Conservation (phyloP, 345 rosid genomes). For the Noccaea caerulescens region DNA sequence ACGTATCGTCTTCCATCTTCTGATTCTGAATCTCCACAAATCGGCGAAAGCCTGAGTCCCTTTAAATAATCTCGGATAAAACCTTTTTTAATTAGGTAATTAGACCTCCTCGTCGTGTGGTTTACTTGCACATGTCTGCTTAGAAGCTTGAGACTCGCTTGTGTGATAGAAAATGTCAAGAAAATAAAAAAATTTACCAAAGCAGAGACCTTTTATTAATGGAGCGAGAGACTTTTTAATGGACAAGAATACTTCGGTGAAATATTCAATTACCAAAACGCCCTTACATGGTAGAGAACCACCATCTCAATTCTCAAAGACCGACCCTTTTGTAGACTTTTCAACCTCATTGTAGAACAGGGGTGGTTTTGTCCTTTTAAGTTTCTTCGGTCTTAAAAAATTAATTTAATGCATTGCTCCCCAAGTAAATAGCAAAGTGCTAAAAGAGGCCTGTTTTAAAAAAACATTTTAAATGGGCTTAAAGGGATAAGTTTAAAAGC, state of each 20-base stretch:
- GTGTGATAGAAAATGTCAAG: slow-evolving; percentile 20
- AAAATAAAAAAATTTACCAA: neutral
- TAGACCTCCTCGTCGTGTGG: slow-evolving; percentile 25
- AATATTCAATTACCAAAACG: neutral
- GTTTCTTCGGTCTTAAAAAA: neutral
- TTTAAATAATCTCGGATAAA: neutral
- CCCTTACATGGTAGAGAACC: neutral
- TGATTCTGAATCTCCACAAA: slow-evolving; percentile 25
- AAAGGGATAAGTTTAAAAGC: neutral
- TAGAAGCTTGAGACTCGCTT: slow-evolving; percentile 1
- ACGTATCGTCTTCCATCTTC: slow-evolving; percentile 44
- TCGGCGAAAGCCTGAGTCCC: neutral
- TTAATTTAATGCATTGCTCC: neutral
- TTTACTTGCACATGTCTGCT: slow-evolving; percentile 35
- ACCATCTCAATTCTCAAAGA: neutral
- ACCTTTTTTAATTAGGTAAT: slow-evolving; percentile 14
- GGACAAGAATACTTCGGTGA: slow-evolving; percentile 25
- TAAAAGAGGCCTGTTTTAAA: neutral
- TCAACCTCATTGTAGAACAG: neutral
- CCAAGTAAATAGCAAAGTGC: slow-evolving; percentile 1
- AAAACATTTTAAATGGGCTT: too few species aligned
- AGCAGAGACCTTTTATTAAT: slow-evolving; percentile 10
- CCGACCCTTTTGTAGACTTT: slow-evolving; percentile 8
- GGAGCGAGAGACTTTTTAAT: slow-evolving; percentile 43
- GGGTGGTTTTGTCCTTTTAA: slow-evolving; percentile 30